Conservation (phyloP, 345 rosid species). For the Gossypioides kirkii region DNA sequence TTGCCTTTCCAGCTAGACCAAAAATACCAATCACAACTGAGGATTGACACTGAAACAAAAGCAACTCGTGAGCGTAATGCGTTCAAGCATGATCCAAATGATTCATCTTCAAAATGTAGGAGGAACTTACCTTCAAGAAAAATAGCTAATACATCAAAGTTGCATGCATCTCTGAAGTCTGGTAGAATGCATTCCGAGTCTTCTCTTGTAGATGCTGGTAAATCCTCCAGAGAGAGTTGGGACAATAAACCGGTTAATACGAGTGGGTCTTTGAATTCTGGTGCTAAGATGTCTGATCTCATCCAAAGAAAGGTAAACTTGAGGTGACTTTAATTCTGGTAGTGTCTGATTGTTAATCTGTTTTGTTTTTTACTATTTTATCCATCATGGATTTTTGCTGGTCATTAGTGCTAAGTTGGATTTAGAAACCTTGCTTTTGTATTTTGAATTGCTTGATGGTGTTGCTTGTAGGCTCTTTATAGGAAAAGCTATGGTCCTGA, state of each 20-base stretch:
- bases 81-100: slow-evolving; percentile 64
- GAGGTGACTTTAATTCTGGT: neutral
- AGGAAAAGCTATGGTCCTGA: neutral
- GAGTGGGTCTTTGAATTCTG: slow-evolving; percentile 45
- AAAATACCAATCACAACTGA: slow-evolving; percentile 57
- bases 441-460: neutral
- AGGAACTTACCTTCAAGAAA: slow-evolving; percentile 62
- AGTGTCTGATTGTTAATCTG: neutral
- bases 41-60: slow-evolving; percentile 46
- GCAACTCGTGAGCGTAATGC: slow-evolving; percentile 34
- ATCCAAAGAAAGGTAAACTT: slow-evolving; percentile 82
- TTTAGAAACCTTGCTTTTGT: neutral
- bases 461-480: neutral
- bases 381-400: neutral
- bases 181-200: slow-evolving; percentile 43
- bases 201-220: slow-evolving; percentile 43
- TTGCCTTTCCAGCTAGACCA: slow-evolving; percentile 50
- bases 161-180: slow-evolving; percentile 63
- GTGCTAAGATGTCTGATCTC: slow-evolving; percentile 64
- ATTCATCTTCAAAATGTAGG: slow-evolving; percentile 52
- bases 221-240: slow-evolving; percentile 59
- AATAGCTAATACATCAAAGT: slow-evolving; percentile 57
- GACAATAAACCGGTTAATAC: slow-evolving; percentile 47
- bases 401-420: neutral
- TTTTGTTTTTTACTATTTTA: neutral